Conservation (phyloP, 192 early-diverging fungal genomes). For the Obelidium mucronatum region DNA sequence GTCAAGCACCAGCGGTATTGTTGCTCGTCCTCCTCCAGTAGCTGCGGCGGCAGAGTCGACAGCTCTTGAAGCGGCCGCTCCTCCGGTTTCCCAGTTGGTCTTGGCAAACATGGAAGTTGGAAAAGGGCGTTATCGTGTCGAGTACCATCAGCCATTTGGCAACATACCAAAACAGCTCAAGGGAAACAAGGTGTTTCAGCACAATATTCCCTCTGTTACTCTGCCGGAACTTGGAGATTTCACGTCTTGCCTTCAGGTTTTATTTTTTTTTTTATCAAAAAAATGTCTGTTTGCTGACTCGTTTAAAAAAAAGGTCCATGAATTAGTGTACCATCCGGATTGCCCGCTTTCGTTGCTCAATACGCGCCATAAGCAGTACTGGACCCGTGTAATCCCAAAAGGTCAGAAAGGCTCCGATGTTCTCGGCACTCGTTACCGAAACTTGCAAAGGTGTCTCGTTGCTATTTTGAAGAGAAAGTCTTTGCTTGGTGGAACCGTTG, state of each 20-base stretch:
- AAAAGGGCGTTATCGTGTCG: neutral
- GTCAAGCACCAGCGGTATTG: neutral
- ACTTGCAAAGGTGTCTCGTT: neutral
- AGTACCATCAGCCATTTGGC: neutral
- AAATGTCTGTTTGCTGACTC: no score
- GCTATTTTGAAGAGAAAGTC: neutral
- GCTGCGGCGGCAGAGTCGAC: neutral
- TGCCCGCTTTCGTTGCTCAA: neutral
- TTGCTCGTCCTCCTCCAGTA: neutral
- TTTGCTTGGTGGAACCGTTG: neutral
- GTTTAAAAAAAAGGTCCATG: neutral
- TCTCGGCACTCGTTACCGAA: neutral
- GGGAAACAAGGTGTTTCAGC: neutral
- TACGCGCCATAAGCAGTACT: neutral
- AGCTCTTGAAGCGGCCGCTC: neutral
- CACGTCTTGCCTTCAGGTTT: neutral
- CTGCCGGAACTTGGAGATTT: neutral
- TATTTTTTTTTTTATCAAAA: neutral
- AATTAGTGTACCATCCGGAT: neutral
- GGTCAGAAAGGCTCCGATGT: neutral
- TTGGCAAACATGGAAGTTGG: neutral
- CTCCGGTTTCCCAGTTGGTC: neutral
- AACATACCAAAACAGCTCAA: neutral
- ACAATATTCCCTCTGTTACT: neutral
- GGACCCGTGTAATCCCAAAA: no score